Conservation (phyloP, 73 alveolate genomes). For the Loxodes magnus region DNA sequence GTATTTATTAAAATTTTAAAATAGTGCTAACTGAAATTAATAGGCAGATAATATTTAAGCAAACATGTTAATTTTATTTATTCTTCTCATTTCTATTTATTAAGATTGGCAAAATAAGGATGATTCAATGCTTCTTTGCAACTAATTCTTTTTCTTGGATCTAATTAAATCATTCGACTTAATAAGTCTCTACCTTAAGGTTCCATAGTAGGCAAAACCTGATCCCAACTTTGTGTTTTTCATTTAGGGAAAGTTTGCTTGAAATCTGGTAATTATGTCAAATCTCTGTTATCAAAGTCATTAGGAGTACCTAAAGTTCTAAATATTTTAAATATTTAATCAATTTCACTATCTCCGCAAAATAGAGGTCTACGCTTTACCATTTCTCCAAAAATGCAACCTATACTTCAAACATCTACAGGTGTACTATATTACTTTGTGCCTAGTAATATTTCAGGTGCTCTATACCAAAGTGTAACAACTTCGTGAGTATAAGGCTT, state of each 20-base stretch:
- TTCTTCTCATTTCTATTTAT: no score
- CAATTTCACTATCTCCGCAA: slow-evolving; percentile 67
- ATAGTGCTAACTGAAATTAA: no score
- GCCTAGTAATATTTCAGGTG: slow-evolving; percentile 74
- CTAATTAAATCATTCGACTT: slow-evolving; percentile 65
- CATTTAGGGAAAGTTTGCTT: slow-evolving; percentile 69
- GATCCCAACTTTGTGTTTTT: slow-evolving; percentile 43
- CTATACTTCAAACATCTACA: slow-evolving; percentile 73
- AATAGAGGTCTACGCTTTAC: slow-evolving; percentile 55
- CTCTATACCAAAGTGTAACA: slow-evolving; percentile 79
- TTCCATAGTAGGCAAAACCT: slow-evolving; percentile 10
- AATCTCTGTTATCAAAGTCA: slow-evolving; percentile 32
- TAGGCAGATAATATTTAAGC: no score
- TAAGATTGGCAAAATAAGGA: slow-evolving; percentile 79
- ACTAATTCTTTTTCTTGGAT: slow-evolving; percentile 84
- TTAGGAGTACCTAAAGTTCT: slow-evolving; percentile 66
- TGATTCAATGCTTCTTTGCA: slow-evolving; percentile 82
- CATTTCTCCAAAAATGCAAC: slow-evolving; percentile 73
- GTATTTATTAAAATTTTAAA: no score
- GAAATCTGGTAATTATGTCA: slow-evolving; percentile 55
- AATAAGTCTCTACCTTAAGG: slow-evolving; percentile 69
- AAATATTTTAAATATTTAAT: slow-evolving; percentile 48
- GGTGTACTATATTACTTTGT: slow-evolving; percentile 45
- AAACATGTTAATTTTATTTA: no score
- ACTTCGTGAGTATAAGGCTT: slow-evolving; percentile 68